phyloP scores from a whole-genome alignment of 129 eudicot genomes.

The Flaveria sonorensis region DNA sequence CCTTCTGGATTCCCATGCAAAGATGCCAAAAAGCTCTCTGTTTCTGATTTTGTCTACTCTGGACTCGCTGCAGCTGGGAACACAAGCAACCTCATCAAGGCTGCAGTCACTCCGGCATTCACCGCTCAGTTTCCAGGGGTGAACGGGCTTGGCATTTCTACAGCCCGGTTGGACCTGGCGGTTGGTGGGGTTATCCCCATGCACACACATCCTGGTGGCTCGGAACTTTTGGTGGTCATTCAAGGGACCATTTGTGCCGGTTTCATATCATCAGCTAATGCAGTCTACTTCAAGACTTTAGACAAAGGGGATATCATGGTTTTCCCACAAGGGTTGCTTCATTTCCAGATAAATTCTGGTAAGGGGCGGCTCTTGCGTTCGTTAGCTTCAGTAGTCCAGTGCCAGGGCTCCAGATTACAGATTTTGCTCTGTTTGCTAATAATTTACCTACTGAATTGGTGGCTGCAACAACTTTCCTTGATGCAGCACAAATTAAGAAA shows the following conservation, averaged over 20 bases:
- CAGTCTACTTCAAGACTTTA: slow-evolving; percentile 55
- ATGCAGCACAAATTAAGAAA: slow-evolving; percentile 67
- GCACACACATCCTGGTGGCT: slow-evolving; percentile 93
- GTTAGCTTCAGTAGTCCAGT: slow-evolving; percentile 71
- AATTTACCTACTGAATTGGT: slow-evolving; percentile 71
- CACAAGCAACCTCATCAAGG: slow-evolving; percentile 71
- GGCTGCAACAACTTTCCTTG: slow-evolving; percentile 70
- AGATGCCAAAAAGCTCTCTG: slow-evolving; percentile 46
- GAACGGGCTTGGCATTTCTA: slow-evolving; percentile 78
- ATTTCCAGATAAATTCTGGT: slow-evolving; percentile 79
- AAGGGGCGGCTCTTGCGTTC: slow-evolving; percentile 45
- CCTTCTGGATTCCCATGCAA: slow-evolving; percentile 91
- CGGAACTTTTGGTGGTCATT: slow-evolving; percentile 65
- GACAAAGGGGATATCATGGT: slow-evolving; percentile 80
- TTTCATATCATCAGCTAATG: slow-evolving; percentile 67
- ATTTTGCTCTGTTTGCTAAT: slow-evolving; percentile 72
- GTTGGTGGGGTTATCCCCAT: slow-evolving; percentile 81
- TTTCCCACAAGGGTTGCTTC: slow-evolving; percentile 88
- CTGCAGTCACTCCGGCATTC: slow-evolving; percentile 92
- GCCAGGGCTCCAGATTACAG: slow-evolving; percentile 86
- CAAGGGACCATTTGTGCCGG: slow-evolving; percentile 87
- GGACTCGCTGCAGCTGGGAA: slow-evolving; percentile 67
- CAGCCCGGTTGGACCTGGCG: slow-evolving; percentile 75
- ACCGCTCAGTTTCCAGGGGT: slow-evolving; percentile 72
- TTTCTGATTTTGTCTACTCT: slow-evolving; percentile 57